These are phyloP conservation scores for Xylaria sp. DNA, from an alignment of 2,329 filamentous ascomycete species.

Conservation along the genomic window DNA sequence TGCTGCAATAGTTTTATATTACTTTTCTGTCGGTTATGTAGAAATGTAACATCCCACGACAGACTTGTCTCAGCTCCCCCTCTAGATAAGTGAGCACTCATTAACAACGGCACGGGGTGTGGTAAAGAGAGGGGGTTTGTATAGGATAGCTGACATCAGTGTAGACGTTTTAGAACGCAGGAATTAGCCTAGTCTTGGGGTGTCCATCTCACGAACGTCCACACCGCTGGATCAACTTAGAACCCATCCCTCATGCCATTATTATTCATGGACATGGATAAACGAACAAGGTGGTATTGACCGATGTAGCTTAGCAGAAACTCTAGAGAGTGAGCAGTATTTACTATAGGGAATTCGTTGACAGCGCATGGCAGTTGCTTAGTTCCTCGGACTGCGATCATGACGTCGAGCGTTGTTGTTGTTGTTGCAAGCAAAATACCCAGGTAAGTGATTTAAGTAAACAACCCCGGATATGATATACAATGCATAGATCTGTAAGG, in stretches of 20 bases:
- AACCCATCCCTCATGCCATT: conserved; percentile 11
- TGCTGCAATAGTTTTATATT: conserved; percentile 40
- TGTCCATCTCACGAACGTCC: conserved; percentile 12
- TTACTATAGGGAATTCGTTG: background rate
- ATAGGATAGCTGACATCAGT: conserved; percentile 8
- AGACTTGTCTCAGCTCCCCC: conserved; percentile 32
- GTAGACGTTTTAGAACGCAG: background rate
- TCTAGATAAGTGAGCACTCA: conserved; percentile 13
- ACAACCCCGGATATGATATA: conserved; percentile 10
- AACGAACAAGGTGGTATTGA: background rate
- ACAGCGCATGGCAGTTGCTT: background rate
- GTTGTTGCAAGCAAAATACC: background rate
- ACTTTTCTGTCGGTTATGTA: conserved; percentile 38
- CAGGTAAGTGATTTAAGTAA: background rate
- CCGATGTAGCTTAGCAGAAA: conserved; percentile 16
- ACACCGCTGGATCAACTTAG: conserved; percentile 26
- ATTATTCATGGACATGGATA: conserved; percentile 19
- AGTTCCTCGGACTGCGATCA: background rate
- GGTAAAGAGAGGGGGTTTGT: background rate
- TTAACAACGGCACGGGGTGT: conserved; percentile 31
- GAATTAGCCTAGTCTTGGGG: conserved; percentile 11
- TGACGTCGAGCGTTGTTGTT: background rate
- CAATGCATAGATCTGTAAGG: background rate
- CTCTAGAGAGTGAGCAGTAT: background rate
- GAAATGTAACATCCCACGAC: conserved; percentile 36